phyloP scores from a whole-genome alignment of 2,329 filamentous ascomycete genomes.

The Trichoderma sp. region DNA sequence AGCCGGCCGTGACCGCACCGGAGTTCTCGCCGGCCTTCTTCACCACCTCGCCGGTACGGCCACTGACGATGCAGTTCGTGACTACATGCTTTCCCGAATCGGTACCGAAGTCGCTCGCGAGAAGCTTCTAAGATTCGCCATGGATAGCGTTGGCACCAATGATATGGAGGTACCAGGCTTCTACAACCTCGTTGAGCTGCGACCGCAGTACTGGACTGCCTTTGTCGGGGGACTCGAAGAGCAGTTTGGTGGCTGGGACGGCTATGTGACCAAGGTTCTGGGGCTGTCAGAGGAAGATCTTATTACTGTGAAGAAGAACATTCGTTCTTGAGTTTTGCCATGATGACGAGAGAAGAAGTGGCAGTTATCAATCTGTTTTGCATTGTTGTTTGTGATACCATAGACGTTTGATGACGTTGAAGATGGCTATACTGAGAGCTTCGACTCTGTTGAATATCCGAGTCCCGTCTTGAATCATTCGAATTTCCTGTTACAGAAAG shows the following conservation, averaged over 20 bases:
- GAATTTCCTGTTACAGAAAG: neutral
- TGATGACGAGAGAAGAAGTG: neutral
- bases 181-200: conserved; percentile 46
- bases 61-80: conserved; percentile 42
- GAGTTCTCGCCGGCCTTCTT: conserved; percentile 50
- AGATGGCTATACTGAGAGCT: neutral
- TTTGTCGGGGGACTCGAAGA: conserved; percentile 45
- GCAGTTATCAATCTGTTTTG: neutral
- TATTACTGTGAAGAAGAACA: conserved; percentile 46
- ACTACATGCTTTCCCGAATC: conserved; percentile 55
- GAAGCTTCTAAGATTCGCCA: conserved; percentile 44
- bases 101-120: conserved; percentile 52
- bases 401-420: conserved; percentile 8
- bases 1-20: conserved; percentile 57
- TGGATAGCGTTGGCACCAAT: conserved; percentile 36
- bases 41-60: conserved; percentile 49
- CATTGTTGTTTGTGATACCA: conserved; percentile 17
- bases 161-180: conserved; percentile 47
- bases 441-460: neutral
- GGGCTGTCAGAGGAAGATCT: conserved; percentile 48
- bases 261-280: conserved; percentile 45
- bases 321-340: conserved; percentile 28
- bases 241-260: conserved; percentile 49
- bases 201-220: conserved; percentile 44
- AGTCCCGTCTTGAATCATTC: neutral